phyloP scores from a whole-genome alignment of 164 flowering plant species.

The Stephania yunnanensis region DNA sequence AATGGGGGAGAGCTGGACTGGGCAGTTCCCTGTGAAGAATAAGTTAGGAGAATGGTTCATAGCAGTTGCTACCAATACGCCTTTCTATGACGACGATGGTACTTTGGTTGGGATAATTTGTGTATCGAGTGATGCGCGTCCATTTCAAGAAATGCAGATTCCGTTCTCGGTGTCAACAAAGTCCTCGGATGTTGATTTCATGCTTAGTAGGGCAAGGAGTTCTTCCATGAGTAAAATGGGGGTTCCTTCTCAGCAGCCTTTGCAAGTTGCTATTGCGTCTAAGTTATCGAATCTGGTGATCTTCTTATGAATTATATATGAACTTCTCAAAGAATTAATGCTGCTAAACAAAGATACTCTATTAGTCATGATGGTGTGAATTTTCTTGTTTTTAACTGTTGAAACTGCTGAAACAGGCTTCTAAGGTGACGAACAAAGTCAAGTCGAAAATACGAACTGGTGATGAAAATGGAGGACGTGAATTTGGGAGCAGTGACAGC shows the following conservation, averaged over 20 bases:
- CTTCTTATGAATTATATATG: not conserved
- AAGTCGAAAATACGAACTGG: slow-evolving; percentile 51
- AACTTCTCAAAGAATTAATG: not conserved
- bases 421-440: slow-evolving; percentile 80
- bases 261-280: slow-evolving; percentile 82
- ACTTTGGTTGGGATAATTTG: slow-evolving; percentile 72
- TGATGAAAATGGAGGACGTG: slow-evolving; percentile 41
- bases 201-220: slow-evolving; percentile 35
- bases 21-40: slow-evolving; percentile 70
- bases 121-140: slow-evolving; percentile 64
- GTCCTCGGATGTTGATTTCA: slow-evolving; percentile 30
- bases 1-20: slow-evolving; percentile 83
- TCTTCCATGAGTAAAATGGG: slow-evolving; percentile 45
- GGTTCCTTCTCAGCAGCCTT: slow-evolving; percentile 72
- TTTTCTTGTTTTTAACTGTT: slow-evolving; percentile 20
- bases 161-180: slow-evolving; percentile 21
- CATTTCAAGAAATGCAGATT: slow-evolving; percentile 39
- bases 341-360: not conserved
- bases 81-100: slow-evolving; percentile 80
- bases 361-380: slow-evolving; percentile 3
- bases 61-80: slow-evolving; percentile 59
- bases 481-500: slow-evolving; percentile 60
- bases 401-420: slow-evolving; percentile 40
- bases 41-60: slow-evolving; percentile 57
- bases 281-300: slow-evolving; percentile 84